Base-by-base conservation (phyloP, 2,329 filamentous ascomycete genomes). In the Talaromyces sp. region DNA sequence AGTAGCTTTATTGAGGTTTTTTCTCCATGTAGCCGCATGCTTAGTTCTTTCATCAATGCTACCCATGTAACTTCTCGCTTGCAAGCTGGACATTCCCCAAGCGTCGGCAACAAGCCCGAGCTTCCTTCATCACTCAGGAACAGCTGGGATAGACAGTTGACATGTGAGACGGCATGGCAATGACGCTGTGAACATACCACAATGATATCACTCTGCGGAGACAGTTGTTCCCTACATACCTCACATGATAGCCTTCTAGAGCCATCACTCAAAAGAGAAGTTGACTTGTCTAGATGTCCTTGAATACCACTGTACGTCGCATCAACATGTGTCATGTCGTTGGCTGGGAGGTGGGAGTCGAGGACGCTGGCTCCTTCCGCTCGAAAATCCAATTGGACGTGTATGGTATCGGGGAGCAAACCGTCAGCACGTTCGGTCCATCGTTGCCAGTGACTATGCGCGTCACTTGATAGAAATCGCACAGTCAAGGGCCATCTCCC, bases 21-120 rank as follows among this genome's bases (percentile, higher is more conserved):
- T 63, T 83, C 77, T 0, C 90, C 93, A 27, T 91, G 84, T 41
- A 86, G 81, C 37, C 94, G 84, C 58, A 97, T 78, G 60, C 85
- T 95, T 70, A 96, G 77, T 74, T 96, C 93, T 73, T 88, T 93
- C 80, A 96, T 90, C 78, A 97, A 86, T 57, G 90, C 85, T 0
- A 83, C 82, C 94, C 94, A 98, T 60, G 82, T 75, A 1, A 93
- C 78, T 4, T 81, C 76, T 0, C 81, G 81, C 1, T 82, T 77
- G 73, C 94, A 98, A 22, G 79, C 79, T 0, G 92, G 92, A 77
- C 94, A 98, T 2, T 71, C 76, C 2, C 92, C 93, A 39, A 82
- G 74, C 1, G 85, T 81, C 0, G 94, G 94, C 1, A 96, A 72
- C 1, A 96, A 71, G 1, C 74, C 74, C 24, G 72, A 62, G 13